Base-by-base conservation (phyloP, 2,329 filamentous ascomycete genomes). In the Fusarium sp. region DNA sequence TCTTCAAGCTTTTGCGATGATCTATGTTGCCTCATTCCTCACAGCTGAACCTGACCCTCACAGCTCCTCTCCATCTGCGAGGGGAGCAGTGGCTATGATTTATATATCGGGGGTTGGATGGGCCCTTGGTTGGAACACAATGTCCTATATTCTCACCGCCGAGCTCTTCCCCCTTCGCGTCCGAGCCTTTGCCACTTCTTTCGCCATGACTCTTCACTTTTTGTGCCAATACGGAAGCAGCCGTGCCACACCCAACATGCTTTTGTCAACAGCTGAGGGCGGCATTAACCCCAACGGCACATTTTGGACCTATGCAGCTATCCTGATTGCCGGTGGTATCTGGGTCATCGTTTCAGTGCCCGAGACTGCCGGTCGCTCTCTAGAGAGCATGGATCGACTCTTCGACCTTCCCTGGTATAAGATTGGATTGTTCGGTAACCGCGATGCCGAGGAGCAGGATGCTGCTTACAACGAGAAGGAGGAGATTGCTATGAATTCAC, bases 51-150 rank as follows among this genome's bases (percentile, higher is more conserved):
- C 56, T 2, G 47, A 61, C 0, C 56, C 56, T 2, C 30, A 26
- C 2, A 40, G 56, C 32, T 28, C 58, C 24, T 45, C 56, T 3
- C 6, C 21, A 4, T 56, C 58, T 3, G 56, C 58, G 7, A 28
- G 19, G 17, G 58, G 56, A 14, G 58, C 58, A 4, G 69, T 69
- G 32, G 57, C 51, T 0, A 56, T 59, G 28, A 63, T 69, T 9
- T 69, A 67, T 11, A 39, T 69, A 7, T 61, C 67, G 8, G 67
- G 65, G 4, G 54, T 69, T 11, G 62, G 67, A 1, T 69, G 62
- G 65, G 62, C 67, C 6, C 57, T 69, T 15, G 67, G 67, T 7
- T 48, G 67, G 30, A 69, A 63, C 24, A 69, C 65, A 0, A 47
- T 69, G 38, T 68, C 62, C 6, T 69, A 69, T 30, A 56, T 69